Conservation (phyloP, 768 basidiomycete genomes). For the Suillus subluteus region DNA sequence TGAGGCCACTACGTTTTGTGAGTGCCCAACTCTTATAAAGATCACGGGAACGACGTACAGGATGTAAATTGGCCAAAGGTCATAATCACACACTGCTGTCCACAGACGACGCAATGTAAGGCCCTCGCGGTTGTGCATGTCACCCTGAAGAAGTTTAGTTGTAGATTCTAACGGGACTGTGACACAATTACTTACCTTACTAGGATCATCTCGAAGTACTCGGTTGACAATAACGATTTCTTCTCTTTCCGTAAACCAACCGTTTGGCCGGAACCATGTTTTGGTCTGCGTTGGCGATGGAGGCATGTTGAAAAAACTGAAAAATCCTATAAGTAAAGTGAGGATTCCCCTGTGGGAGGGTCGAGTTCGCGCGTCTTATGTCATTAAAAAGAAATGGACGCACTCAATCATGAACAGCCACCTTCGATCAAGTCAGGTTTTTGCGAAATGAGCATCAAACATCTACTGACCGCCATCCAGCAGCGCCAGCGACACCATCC, state of each 20-base stretch:
- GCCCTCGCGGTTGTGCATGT: constrained; percentile 75
- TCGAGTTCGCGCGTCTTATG: constrained; percentile 43
- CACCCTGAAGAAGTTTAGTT: constrained; percentile 39
- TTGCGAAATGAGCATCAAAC: not conserved
- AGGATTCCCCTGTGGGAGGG: constrained; percentile 41
- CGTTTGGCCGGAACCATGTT: constrained; percentile 58
- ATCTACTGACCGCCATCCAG: constrained; percentile 50
- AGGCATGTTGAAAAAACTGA: constrained; percentile 62
- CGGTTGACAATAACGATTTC: constrained; percentile 63
- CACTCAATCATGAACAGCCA: constrained; percentile 64
- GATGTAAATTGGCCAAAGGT: constrained; percentile 69
- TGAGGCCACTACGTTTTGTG: constrained; percentile 42
- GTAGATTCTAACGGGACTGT: not conserved
- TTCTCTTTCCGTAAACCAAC: constrained; percentile 67
- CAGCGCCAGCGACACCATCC: constrained; percentile 54
- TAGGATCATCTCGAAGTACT: constrained; percentile 66
- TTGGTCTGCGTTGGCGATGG: constrained; percentile 63
- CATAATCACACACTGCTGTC: constrained; percentile 60
- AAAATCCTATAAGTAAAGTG: constrained; percentile 54
- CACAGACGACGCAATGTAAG: constrained; percentile 53
- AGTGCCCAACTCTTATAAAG: not conserved
- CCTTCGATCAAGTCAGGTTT: constrained; percentile 21
- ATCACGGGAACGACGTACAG: constrained; percentile 32
- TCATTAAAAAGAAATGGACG: constrained; percentile 38
- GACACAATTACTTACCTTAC: constrained; percentile 46